phyloP scores from a whole-genome alignment of 345 rosid genomes.

The Citrus trifoliata region DNA sequence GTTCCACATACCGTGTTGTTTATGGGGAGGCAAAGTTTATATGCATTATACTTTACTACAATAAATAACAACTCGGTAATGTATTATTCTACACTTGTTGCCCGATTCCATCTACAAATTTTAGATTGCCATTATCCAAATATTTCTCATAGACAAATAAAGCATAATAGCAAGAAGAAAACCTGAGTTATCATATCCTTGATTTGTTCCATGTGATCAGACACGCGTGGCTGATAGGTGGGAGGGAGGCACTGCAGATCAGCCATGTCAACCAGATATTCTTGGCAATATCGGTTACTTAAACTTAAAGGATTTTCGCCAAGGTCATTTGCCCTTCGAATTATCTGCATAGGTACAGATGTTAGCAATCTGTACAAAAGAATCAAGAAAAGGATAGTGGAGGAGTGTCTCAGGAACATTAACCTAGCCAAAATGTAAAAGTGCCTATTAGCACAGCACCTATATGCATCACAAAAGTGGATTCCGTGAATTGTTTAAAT shows the following conservation, averaged over 20 bases:
- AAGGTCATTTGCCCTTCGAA: constrained; percentile 60
- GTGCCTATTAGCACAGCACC: background rate
- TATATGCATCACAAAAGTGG: background rate
- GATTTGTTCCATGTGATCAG: constrained; percentile 75
- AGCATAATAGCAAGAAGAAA: constrained; percentile 5
- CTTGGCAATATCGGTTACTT: constrained; percentile 69
- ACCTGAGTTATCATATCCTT: constrained; percentile 70
- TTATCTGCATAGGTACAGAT: constrained; percentile 46
- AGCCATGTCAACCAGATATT: constrained; percentile 68
- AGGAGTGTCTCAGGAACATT: too few relatives aligned
- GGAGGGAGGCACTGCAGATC: constrained; percentile 80
- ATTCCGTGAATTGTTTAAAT: background rate
- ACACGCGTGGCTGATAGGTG: constrained; percentile 74
- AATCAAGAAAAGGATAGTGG: background rate
- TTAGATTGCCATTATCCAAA: background rate
- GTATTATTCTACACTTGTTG: background rate
- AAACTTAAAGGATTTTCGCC: constrained; percentile 55
- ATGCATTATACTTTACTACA: background rate
- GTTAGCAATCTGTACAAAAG: background rate
- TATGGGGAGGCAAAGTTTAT: background rate
- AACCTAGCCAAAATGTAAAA: background rate
- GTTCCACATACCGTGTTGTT: background rate
- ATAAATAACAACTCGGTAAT: background rate
- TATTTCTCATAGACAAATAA: background rate
- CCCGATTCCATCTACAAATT: background rate